Base-by-base conservation (phyloP, 2,329 filamentous ascomycete species). In the Phaeophleospora eucalypticola region DNA sequence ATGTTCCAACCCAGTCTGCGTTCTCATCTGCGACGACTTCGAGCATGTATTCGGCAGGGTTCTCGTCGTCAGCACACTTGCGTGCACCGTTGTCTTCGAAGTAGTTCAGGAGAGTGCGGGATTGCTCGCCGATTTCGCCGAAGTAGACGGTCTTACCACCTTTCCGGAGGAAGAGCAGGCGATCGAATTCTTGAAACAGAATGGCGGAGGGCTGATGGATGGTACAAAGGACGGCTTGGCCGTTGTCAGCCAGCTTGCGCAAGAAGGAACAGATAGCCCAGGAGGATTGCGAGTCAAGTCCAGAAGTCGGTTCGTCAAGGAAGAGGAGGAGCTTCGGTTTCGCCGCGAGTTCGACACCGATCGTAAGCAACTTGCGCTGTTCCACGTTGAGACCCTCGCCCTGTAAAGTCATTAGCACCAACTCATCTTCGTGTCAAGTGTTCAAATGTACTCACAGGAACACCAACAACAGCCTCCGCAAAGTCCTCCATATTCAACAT, bases 11-110 rank as follows among this genome's bases (percentile, higher is more conserved):
- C 71, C 71, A 74, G 47, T 72, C 68, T 32, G 62, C 61, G 14
- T 65, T 65, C 19, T 64, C 60, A 35, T 63, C 61, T n/a, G 59
- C 59, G 18, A 68, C 66, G 38, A 72, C 64, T 48, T 74, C 71
- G n/a, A 89, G 74, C 80, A 89, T 87, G 70, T 81, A 89, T 66
- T 89, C 86, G 1, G 86, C 86, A 0, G 86, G 85, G 56, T 89
- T 89, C 50, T 84, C 83, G 1, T 58, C 56, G 15, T 58, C 48
- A 7, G 71, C 73, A 48, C 84, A 86, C 37, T 70, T 66, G 2
- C 78, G 71, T 1, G 79, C 82, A 3, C 84, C 85, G 45, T 85
- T 78, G 9, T 65, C 59, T 59, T 83, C 79, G 48, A 90, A 89
- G 64, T 75, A 74, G 35, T 69, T 56, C 2, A 72, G 57, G 0